phyloP scores from a whole-genome alignment of 441 rosid genomes.

The Erodium trifolium region DNA sequence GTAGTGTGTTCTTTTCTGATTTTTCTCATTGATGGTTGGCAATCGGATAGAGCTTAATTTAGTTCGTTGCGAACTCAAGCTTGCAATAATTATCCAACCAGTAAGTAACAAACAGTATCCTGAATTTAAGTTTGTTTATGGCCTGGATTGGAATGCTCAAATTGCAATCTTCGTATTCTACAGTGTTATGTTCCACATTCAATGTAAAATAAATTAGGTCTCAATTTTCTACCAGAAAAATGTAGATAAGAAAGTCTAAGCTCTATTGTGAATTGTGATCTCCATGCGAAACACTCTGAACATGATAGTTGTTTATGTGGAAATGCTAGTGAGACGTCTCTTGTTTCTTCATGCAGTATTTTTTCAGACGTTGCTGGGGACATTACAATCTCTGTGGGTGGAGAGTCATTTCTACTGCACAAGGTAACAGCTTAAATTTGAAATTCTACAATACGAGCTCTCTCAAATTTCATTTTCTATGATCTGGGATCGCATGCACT shows the following conservation, averaged over 20 bases:
- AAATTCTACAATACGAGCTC: not conserved
- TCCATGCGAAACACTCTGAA: not conserved
- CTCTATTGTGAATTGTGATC: not conserved
- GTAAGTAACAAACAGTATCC: too few species aligned
- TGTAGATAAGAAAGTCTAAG: not conserved
- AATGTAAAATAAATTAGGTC: not conserved
- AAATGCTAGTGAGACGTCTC: not conserved
- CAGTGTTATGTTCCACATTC: not conserved
- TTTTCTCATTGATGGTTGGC: too few species aligned
- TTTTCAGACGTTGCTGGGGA: conserved; percentile 87
- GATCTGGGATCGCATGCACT: not conserved
- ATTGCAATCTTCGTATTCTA: not conserved
- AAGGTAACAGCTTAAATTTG: conserved; percentile 38
- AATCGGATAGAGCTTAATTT: too few species aligned
- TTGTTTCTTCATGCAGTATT: conserved; percentile 37
- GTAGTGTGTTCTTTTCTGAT: too few species aligned
- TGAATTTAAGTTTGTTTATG: not conserved
- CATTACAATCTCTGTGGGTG: conserved; percentile 59
- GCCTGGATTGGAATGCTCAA: not conserved
- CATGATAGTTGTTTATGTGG: not conserved
- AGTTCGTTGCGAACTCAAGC: too few species aligned
- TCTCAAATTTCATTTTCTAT: not conserved
- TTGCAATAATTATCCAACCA: too few species aligned
- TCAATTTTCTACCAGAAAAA: not conserved
- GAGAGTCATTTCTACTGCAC: conserved; percentile 75